Evolutionary conservation across 106 monocot genomes (phyloP), one percentile per base, ranked within the genome.

Genomic region (Acorus gramineus): DNA sequence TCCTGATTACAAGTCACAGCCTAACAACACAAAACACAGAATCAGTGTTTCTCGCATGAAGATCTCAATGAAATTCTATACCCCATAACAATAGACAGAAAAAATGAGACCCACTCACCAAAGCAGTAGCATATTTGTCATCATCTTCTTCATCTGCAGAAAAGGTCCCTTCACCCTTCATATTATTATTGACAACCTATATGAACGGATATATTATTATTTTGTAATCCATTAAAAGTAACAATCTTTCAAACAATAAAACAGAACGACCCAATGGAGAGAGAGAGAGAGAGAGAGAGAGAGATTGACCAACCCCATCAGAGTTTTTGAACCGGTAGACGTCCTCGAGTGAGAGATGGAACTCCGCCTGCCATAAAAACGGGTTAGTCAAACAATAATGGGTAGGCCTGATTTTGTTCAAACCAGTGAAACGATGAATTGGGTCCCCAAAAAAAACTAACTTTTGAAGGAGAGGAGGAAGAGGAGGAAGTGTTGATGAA

Each of bases 261-360:
- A 28, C 28, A 28, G 28, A 10, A 11, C 49, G 14, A 2, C 50
- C 14, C 4, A 4, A 3, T 8, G 49, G 4, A 49, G 3, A 11
- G 6, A 3, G 14, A 9, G 6, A 3, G 14, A 9, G 4, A 11
- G 55, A 57, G n/a, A 53, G 51, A 56, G 11, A 8, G 43, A 51
- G 13, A 52, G 9, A 8, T 11, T 47, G 10, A 14, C 69, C 57
- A 49, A 83, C 85, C 82, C 77, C 65, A 42, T 10, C 63, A 10
- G 63, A 53, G 44, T 28, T 28, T 28, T 42, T 64, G 45, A 14
- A 52, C 44, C 58, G 56, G 64, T 70, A 73, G 1, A 79, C 57
- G 66, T 75, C 77, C 73, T 86, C 90, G 13, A 95, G 82, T 2
- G 82, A 82, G 46, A 95, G 67, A 66, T 87, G 90, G 0, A 86